A percentile compares a stretch with the other conserved stretches of the same genome.
phyloP scores from a whole-genome alignment of 805 yeast genomes.

The Danielozyma ontarioensis region DNA sequence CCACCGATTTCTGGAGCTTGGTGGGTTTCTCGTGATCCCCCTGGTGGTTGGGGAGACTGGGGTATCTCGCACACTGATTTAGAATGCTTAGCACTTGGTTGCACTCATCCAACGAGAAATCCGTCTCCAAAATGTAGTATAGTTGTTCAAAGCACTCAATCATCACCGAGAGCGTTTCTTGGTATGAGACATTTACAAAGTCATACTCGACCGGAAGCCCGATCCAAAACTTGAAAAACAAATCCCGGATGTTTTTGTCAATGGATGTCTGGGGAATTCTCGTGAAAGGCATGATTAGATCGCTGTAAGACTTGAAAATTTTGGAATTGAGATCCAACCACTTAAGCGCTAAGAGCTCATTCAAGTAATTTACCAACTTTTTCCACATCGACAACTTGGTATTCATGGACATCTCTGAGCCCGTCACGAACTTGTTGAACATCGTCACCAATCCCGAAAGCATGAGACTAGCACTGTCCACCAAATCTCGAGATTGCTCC shows the following conservation, averaged over 20 bases:
- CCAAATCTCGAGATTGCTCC: slow-evolving; percentile 34
- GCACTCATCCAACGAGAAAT: slow-evolving; percentile 31
- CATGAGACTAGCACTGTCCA: slow-evolving; percentile 59
- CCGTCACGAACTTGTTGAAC: slow-evolving; percentile 46
- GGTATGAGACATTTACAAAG: slow-evolving; percentile 44
- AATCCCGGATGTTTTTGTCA: slow-evolving; percentile 28
- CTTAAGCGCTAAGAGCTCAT: slow-evolving; percentile 30
- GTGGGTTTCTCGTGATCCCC: slow-evolving; percentile 52
- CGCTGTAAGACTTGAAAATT: slow-evolving; percentile 51
- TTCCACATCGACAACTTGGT: slow-evolving; percentile 44
- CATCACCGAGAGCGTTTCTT: slow-evolving; percentile 55
- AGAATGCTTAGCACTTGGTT: slow-evolving; percentile 53
- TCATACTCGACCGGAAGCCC: slow-evolving; percentile 35
- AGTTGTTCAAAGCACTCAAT: slow-evolving; percentile 50
- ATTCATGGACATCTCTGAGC: slow-evolving; percentile 20
- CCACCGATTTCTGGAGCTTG: slow-evolving; percentile 54
- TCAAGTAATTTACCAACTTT: slow-evolving; percentile 47
- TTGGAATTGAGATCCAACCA: slow-evolving; percentile 51
- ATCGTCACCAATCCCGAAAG: slow-evolving; percentile 64
- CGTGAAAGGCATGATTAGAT: slow-evolving; percentile 36
- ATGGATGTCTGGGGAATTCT: slow-evolving; percentile 6
- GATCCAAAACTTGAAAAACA: slow-evolving; percentile 49
- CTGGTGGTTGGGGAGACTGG: slow-evolving; percentile 56
- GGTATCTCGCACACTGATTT: slow-evolving; percentile 65
- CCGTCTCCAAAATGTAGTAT: slow-evolving; percentile 29